Base-by-base conservation (phyloP, 441 rosid genomes). In the Populus trichocarpa region DNA sequence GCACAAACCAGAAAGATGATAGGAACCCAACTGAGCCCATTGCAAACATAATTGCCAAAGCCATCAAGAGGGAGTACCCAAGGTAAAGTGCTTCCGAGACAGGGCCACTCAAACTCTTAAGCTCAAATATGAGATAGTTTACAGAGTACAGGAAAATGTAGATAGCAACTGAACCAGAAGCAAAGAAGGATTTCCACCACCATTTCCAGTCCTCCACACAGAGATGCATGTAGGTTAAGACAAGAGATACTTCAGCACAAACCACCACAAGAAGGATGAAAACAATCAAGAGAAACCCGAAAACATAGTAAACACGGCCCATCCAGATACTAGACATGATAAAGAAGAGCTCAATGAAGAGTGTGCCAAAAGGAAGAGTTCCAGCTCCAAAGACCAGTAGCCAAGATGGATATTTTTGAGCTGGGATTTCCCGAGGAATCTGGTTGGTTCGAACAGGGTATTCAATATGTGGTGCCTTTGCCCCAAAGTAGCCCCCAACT, bases 101-200 rank as follows among this genome's bases (percentile, higher is more conserved):
- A 0, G 93, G 97, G 59, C 97, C 97, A 57, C 97, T 92, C 83
- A 91, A 83, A 83, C 86, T 91, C 85, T 87, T 87, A 11, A 92
- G 97, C 83, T 90, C 97, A 22, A 92, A 92, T 70, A 92, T 87
- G 13, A 92, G 94, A 76, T 92, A 92, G 78, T 92, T 92, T 16
- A 89, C 74, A 77, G 97, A 89, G 85, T 92, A 90, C 42, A 89
- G 73, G 90, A 92, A 92, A 81, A 92, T 90, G 86, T 90, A 92
- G 73, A 90, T 86, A 18, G 97, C 93, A 40, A 92, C 97, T 18
- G 97, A 92, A 77, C 95, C 97, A 6, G 97, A 92, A 7, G 95
- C 95, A 77, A 92, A 90, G 88, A 92, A 92, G 23, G 97, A 90
- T 67, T 93, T 93, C 97, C 97, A 93, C 96, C 97, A 91, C 97